Conservation (phyloP, 1,284 basidiomycete species). For the Thelephora terrestris region DNA sequence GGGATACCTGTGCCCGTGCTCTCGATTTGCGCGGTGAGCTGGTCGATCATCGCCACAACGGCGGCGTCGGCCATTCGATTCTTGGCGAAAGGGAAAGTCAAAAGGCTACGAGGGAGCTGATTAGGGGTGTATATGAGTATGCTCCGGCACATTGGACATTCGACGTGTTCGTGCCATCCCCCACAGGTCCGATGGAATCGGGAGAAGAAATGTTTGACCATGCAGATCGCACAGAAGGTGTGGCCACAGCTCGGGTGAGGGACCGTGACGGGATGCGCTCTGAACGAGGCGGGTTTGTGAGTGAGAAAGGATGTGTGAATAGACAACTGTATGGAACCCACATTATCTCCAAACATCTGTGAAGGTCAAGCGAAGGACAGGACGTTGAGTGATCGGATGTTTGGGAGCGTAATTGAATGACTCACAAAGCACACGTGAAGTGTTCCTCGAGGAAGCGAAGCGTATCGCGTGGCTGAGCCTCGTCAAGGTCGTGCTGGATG, state of each 20-base stretch:
- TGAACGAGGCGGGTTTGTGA: constrained; percentile 10
- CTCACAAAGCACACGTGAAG: constrained; percentile 43
- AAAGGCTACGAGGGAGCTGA: constrained; percentile 33
- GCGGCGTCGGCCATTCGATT: constrained; percentile 42
- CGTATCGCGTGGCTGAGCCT: constrained; percentile 20
- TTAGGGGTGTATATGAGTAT: constrained; percentile 40
- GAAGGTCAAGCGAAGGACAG: background rate
- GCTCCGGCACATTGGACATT: constrained; percentile 56
- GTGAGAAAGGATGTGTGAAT: constrained; percentile 2
- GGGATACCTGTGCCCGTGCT: background rate
- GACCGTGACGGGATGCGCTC: constrained; percentile 50
- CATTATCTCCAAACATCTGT: constrained; percentile 33
- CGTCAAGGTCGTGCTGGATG: background rate
- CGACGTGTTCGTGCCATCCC: constrained; percentile 52
- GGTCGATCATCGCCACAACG: background rate
- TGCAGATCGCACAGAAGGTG: constrained; percentile 53
- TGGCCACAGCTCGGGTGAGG: constrained; percentile 50
- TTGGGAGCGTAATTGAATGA: constrained; percentile 6
- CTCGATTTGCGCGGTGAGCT: background rate
- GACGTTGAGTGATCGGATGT: background rate
- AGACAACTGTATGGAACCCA: constrained; percentile 13
- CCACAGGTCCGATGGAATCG: constrained; percentile 49
- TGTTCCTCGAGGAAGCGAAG: constrained; percentile 47
- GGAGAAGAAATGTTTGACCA: constrained; percentile 58
- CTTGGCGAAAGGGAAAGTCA: constrained; percentile 51